Conservation (phyloP, 2,329 filamentous ascomycete species). For the Fusarium tricinctum region DNA sequence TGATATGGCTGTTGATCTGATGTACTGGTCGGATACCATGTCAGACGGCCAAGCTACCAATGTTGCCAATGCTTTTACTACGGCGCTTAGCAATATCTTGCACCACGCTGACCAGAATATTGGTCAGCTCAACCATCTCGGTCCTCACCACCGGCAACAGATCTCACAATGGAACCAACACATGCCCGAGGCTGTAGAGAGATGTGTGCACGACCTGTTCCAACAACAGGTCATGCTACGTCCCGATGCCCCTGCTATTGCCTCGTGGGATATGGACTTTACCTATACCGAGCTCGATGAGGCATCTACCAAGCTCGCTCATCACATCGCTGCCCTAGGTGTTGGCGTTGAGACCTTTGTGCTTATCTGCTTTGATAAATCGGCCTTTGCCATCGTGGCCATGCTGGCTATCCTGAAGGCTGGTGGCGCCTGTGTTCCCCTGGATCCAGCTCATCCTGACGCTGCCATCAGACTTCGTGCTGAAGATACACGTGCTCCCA, state of each 20-base stretch:
- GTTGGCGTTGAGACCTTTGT: constrained; percentile 17
- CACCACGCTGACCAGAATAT: constrained; percentile 21
- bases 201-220: constrained; percentile 35
- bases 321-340: constrained; percentile 14
- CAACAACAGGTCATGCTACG: not conserved
- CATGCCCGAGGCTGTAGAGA: constrained; percentile 21
- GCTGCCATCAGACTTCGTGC: constrained; percentile 26
- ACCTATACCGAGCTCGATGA: constrained; percentile 41
- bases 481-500: constrained; percentile 26
- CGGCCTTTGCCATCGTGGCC: constrained; percentile 24
- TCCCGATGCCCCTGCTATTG: constrained; percentile 26
- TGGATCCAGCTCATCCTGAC: constrained; percentile 42
- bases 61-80: constrained; percentile 36
- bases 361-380: constrained; percentile 40
- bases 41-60: constrained; percentile 39
- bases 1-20: constrained; percentile 42
- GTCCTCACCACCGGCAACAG: not conserved
- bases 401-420: constrained; percentile 41
- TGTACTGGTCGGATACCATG: constrained; percentile 44
- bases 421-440: constrained; percentile 31
- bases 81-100: constrained; percentile 39
- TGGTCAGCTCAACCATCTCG: constrained; percentile 28
- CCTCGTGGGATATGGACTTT: constrained; percentile 36
- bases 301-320: constrained; percentile 30
- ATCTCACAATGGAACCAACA: constrained; percentile 28